Percentiles rank a stretch among this genome's conserved stretches.
These are phyloP conservation scores for Heritiera fomes DNA, from an alignment of 345 rosid genomes.

Conservation along the genomic window DNA sequence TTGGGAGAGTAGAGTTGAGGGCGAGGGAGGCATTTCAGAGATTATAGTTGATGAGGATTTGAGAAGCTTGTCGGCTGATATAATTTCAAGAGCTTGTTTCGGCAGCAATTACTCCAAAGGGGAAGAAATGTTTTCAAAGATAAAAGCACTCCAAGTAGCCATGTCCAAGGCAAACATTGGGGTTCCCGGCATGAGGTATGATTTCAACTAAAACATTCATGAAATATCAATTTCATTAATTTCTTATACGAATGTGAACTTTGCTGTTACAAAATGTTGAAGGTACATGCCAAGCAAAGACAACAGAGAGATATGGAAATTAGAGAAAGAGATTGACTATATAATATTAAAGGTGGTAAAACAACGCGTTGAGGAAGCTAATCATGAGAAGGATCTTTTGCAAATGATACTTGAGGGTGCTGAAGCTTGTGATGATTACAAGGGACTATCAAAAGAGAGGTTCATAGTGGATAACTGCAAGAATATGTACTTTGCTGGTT, in stretches of 20 bases:
- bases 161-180: constrained; percentile 32
- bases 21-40: constrained; percentile 24
- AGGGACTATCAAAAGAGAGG: constrained; percentile 26
- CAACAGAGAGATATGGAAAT: constrained; percentile 44
- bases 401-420: constrained; percentile 42
- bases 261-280: constrained; percentile 19
- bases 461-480: constrained; percentile 57
- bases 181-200: constrained; percentile 35
- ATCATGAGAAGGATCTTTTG: constrained; percentile 35
- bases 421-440: constrained; percentile 6
- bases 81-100: constrained; percentile 51
- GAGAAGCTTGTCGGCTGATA: constrained; percentile 46
- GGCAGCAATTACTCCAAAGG: constrained; percentile 52
- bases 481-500: constrained; percentile 52
- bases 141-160: constrained; percentile 37
- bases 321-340: constrained; percentile 34
- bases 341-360: constrained; percentile 35
- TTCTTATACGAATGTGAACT: not conserved
- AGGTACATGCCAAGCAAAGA: constrained; percentile 38
- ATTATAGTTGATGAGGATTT: constrained; percentile 33
- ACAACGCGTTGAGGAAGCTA: constrained; percentile 18
- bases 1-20: constrained; percentile 39
- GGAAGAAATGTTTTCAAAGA: constrained; percentile 45
- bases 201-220: not conserved
- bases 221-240: not conserved